A percentile compares a stretch with the other conserved stretches of the same genome.
Evolutionary conservation across 768 basidiomycete species (phyloP).

Genomic region (Russula abietina): DNA sequence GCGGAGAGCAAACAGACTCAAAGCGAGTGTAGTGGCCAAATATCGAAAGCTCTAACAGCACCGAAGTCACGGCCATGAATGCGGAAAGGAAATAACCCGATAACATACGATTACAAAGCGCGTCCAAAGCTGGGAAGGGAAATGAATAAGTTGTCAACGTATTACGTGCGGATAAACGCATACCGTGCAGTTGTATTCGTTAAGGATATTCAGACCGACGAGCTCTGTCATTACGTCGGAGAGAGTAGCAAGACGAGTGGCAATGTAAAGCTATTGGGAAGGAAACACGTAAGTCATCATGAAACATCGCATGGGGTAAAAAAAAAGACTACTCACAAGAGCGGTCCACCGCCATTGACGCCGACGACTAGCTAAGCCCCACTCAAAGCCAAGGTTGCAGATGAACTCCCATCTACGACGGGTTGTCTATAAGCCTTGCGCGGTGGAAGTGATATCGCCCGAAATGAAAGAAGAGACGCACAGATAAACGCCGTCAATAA

Average conservation of each 20-base stretch:
- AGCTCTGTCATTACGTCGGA: conserved; percentile 2
- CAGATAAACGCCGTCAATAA: conserved; percentile 22
- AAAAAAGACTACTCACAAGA: neutral
- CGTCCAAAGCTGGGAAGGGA: neutral
- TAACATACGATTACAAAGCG: conserved; percentile 11
- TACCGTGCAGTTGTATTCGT: conserved; percentile 16
- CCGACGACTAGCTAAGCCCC: conserved; percentile 7
- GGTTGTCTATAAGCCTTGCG: neutral
- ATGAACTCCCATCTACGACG: conserved; percentile 22
- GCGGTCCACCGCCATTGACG: conserved; percentile 24
- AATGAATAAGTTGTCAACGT: neutral
- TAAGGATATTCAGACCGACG: conserved; percentile 16
- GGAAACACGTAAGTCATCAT: neutral
- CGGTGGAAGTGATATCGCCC: no score
- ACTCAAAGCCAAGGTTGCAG: conserved; percentile 18
- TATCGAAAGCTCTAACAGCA: conserved; percentile 15
- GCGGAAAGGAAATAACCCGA: neutral
- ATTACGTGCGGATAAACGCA: neutral
- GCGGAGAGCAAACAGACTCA: conserved; percentile 19
- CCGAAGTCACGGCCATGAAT: neutral
- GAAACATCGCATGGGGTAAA: neutral
- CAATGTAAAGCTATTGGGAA: conserved; percentile 19
- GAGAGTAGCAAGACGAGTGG: conserved; percentile 9
- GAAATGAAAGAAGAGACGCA: conserved; percentile 1
- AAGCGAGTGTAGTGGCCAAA: conserved; percentile 6